Evolutionary conservation across 78 protist species (phyloP), one percentile per base, ranked within the genome.

Genomic region (Dictyostelium brefeldianum): DNA sequence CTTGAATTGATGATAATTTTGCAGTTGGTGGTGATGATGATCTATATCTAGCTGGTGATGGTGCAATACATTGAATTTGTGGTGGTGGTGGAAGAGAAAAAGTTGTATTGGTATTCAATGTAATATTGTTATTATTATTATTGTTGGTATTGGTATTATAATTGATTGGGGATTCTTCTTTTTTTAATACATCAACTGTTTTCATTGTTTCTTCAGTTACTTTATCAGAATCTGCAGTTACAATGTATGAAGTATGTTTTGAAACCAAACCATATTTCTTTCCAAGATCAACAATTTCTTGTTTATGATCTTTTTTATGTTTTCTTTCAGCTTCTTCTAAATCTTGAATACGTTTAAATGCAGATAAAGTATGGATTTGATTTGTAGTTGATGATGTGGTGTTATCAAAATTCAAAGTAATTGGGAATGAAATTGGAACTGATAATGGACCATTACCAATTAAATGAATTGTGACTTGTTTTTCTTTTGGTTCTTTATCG

Each of bases 381-480:
- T 3, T 14, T 18, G 70, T 14, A n/a, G n/a, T 3, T n/a, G 43
- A 36, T 6, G n/a, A 20, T 3, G n/a, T 5, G 11, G 27, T 1
- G 17, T 57, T 48, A 8, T 14, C 12, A 25, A 87, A 87, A 36
- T 87, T 84, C 22, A 87, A 62, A 3, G 12, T 25, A 3, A 77
- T 20, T 62, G 67, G 48, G 71, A 75, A 87, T 12, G 43, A 17
- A 10, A 77, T 5, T 20, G 1, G 5, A 18, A 50, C 48, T 4
- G 83, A 74, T 4, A 73, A 57, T 74, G 93, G 93, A 77, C 93
- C 93, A 50, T 74, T 80, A 50, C 81, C 83, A 20, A 48, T 50
- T 15, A 87, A 5, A 1, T 15, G 27, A 2, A 87, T 48, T 18
- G 67, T 59, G 5, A 18, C 12, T 1, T 27, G 8, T 1, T 78